Conservation (phyloP, 805 yeast species). For the Candida pini region DNA sequence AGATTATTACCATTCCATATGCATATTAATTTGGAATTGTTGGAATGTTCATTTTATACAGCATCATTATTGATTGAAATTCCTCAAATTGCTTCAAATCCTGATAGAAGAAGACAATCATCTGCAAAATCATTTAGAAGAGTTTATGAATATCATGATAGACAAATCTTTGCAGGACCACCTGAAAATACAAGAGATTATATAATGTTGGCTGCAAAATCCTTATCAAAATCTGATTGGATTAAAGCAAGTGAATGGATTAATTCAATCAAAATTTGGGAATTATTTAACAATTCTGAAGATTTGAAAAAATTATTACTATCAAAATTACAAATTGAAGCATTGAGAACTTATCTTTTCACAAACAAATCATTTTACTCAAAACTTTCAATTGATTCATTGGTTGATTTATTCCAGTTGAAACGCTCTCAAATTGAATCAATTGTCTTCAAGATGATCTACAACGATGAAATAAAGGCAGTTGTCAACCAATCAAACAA, state of each 20-base stretch:
- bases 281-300: slow-evolving; percentile 64
- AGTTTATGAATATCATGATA: slow-evolving; percentile 85
- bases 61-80: slow-evolving; percentile 85
- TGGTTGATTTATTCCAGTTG: slow-evolving; percentile 65
- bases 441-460: slow-evolving; percentile 69
- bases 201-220: slow-evolving; percentile 86
- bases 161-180: slow-evolving; percentile 94
- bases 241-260: slow-evolving; percentile 64
- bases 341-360: slow-evolving; percentile 88
- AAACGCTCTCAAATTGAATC: slow-evolving; percentile 49
- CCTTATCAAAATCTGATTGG: slow-evolving; percentile 90
- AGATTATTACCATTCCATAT: slow-evolving; percentile 94
- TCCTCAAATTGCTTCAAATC: slow-evolving; percentile 78
- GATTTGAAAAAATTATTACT: slow-evolving; percentile 65
- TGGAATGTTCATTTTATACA: slow-evolving; percentile 92
- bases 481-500: slow-evolving; percentile 61
- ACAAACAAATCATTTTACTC: slow-evolving; percentile 73
- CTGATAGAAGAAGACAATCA: slow-evolving; percentile 46
- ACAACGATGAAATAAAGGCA: slow-evolving; percentile 72
- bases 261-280: slow-evolving; percentile 80
- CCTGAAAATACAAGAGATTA: slow-evolving; percentile 95
- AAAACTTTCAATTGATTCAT: slow-evolving; percentile 62
- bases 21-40: slow-evolving; percentile 93
- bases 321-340: slow-evolving; percentile 79
- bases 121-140: slow-evolving; percentile 83